A percentile compares a stretch with the other conserved stretches of the same genome.
Conservation (phyloP, 2,329 filamentous ascomycete species). For the Cordyceps javanica region DNA sequence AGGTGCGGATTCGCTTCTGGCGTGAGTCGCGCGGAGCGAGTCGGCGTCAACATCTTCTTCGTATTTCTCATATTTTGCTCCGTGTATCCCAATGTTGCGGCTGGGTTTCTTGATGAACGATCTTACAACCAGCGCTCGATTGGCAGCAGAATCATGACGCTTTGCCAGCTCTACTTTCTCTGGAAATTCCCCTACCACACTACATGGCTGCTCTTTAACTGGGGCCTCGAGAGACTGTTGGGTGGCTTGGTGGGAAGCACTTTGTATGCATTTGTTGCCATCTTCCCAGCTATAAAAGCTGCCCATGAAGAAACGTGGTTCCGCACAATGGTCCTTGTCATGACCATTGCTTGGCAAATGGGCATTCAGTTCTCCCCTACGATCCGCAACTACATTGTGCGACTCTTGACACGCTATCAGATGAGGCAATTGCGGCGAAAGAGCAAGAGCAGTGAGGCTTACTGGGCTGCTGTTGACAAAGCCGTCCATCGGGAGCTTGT, state of each 20-base stretch:
- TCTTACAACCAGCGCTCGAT: slow-evolving; percentile 18
- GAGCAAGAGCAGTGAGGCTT: background rate
- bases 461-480: slow-evolving; percentile 13
- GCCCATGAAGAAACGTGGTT: slow-evolving; percentile 14
- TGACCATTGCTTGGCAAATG: slow-evolving; percentile 17
- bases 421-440: slow-evolving; percentile 4
- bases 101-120: slow-evolving; percentile 16
- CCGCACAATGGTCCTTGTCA: slow-evolving; percentile 15
- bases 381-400: slow-evolving; percentile 12
- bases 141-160: slow-evolving; percentile 14
- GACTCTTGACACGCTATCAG: slow-evolving; percentile 13
- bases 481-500: slow-evolving; percentile 12
- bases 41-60: slow-evolving; percentile 16
- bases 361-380: slow-evolving; percentile 15
- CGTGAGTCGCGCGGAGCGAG: slow-evolving; percentile 13
- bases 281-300: slow-evolving; percentile 11
- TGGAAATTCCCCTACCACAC: slow-evolving; percentile 16
- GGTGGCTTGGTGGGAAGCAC: slow-evolving; percentile 17
- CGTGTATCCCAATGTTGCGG: slow-evolving; percentile 16
- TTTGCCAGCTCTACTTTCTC: slow-evolving; percentile 16
- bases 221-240: slow-evolving; percentile 17
- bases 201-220: slow-evolving; percentile 17
- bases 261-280: slow-evolving; percentile 15
- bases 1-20: slow-evolving; percentile 12
- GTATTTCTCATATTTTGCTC: slow-evolving; percentile 16